Evolutionary conservation across 1,284 basidiomycete genomes (phyloP), one percentile per base, ranked within the genome.

Genomic region (Taiwanofungus camphoratus): DNA sequence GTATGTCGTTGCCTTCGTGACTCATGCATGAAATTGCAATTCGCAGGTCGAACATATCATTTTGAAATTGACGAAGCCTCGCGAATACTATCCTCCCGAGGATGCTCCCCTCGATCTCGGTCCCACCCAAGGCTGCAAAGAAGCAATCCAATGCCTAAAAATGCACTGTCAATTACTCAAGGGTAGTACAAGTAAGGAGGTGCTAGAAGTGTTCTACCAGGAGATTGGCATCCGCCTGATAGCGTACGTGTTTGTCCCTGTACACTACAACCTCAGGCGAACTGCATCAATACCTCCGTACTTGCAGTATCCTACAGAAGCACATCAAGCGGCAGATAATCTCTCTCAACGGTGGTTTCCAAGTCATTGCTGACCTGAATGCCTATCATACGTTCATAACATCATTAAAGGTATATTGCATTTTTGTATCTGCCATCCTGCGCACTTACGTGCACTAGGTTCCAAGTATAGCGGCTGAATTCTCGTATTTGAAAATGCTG

Each of bases 311-410:
- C 55, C 65, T 98, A 22, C 92, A 96, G 62, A 94, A 96, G 56
- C 96, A 99, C 56, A 83, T 99, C 59, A 98, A 99, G 57, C 78
- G 92, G 2, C 92, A 96, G 60, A 96, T 96, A 56, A 95, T 99
- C 51, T 96, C 91, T 1, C 74, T 96, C 19, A 80, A 74, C 42
- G 96, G 96, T 13, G 94, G 93, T 0, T 96, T 97, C 64, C 91
- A 94, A 55, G 84, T 98, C 45, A 98, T 99, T 45, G 87, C 93
- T 1, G 96, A 99, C 64, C 67, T 99, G 49, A 98, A 98, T 62
- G 79, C 87, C 1, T 97, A 98, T 63, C 81, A 96, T 61, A 63
- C 78, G 0, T 99, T 98, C 63, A 84, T 98, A 39, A 67, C 82
- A 0, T 85, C 86, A 11, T 71, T 96, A 38, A 92, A 86, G 72